Evolutionary conservation across 345 rosid genomes (phyloP).

Genomic region (Corchorus capsularis): DNA sequence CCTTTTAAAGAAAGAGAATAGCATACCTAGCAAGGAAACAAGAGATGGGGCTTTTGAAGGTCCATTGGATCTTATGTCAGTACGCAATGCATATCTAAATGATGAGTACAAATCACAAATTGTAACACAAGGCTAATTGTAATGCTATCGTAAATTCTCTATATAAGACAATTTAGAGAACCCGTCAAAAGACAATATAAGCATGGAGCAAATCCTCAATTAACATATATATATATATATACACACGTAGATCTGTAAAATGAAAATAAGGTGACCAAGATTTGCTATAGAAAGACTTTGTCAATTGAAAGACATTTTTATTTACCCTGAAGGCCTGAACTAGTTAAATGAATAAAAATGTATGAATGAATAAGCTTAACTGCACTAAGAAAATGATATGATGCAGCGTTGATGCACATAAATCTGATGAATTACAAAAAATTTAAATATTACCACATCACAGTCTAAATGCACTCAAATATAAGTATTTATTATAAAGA

Average conservation of each 20-base stretch:
- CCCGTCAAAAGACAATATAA: not conserved
- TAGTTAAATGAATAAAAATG: not conserved
- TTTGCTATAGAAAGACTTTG: not conserved
- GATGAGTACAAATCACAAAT: not conserved
- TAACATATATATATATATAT: too few species aligned
- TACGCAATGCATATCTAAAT: slow-evolving; percentile 36
- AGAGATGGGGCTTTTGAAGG: slow-evolving; percentile 75
- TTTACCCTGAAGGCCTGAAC: slow-evolving; percentile 1
- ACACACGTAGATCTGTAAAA: slow-evolving; percentile 2
- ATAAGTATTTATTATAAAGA: too few species aligned
- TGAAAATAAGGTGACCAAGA: not conserved
- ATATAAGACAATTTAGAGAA: not conserved
- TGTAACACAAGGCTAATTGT: not conserved
- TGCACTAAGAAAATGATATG: too few species aligned
- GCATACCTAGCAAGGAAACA: slow-evolving; percentile 81
- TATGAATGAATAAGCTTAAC: not conserved
- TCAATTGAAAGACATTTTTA: not conserved
- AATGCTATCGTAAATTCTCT: not conserved
- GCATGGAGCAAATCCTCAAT: not conserved
- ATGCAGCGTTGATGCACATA: too few species aligned
- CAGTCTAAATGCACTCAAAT: too few species aligned
- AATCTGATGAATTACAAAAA: too few species aligned
- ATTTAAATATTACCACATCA: too few species aligned
- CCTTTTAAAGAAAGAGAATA: not conserved
- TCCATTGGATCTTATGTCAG: slow-evolving; percentile 58